These are phyloP conservation scores for Trichoderma orchidacearum DNA, from an alignment of 495 filamentous ascomycete genomes.

Conservation along the genomic window DNA sequence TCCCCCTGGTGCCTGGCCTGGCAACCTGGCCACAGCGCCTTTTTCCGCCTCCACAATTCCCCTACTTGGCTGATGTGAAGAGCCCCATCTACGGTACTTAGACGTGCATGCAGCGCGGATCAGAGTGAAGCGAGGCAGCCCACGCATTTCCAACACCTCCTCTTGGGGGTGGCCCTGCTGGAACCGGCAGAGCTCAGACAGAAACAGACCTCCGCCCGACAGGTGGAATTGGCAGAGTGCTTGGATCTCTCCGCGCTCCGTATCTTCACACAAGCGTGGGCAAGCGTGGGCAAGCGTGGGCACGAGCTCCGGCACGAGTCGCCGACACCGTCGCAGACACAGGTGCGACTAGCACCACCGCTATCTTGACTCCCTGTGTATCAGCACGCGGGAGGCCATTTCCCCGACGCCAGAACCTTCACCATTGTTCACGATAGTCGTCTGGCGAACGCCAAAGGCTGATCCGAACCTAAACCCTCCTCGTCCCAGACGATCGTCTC, in stretches of 20 bases:
- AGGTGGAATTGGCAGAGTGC: background rate
- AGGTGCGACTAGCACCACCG: background rate
- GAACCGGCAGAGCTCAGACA: background rate
- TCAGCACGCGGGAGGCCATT: background rate
- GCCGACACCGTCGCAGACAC: background rate
- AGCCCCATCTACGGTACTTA: background rate
- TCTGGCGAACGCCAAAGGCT: background rate
- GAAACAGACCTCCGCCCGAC: background rate
- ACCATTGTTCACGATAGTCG: background rate
- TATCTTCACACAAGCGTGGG: background rate
- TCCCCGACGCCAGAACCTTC: background rate
- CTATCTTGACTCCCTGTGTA: too few relatives aligned
- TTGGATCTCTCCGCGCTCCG: background rate
- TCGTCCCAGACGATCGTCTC: background rate
- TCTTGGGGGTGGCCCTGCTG: too few relatives aligned
- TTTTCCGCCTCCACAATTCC: background rate
- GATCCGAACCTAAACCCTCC: background rate
- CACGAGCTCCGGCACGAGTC: background rate
- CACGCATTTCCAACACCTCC: background rate
- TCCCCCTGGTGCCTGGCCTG: background rate
- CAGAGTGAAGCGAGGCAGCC: background rate
- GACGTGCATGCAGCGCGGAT: conserved; percentile 1
- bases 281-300: too few relatives aligned
- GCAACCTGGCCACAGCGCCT: background rate
- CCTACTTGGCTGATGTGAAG: background rate